These are phyloP conservation scores for Elsinoe necatrix DNA, from an alignment of 2,329 filamentous ascomycete species.

Conservation along the genomic window DNA sequence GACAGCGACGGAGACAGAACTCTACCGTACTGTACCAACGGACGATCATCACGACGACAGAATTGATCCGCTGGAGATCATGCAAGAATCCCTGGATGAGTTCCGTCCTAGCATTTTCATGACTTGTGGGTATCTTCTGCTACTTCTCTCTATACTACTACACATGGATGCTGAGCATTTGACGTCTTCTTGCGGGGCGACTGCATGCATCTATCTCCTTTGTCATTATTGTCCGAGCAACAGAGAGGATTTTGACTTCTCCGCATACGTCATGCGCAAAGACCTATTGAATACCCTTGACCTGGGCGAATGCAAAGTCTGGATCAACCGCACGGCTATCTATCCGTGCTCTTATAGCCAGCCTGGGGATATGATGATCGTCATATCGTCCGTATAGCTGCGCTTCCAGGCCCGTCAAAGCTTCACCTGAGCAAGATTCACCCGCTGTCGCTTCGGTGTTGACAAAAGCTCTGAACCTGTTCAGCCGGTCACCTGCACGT, in stretches of 20 bases:
- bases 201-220: background rate
- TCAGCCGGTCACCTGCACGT: background rate
- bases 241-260: slow-evolving; percentile 11
- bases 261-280: slow-evolving; percentile 7
- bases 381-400: background rate
- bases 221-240: slow-evolving; percentile 13
- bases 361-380: background rate
- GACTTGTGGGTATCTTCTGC: background rate
- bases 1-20: background rate
- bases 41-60: slow-evolving; percentile 12
- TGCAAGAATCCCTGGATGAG: background rate
- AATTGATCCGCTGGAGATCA: slow-evolving; percentile 7
- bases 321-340: background rate
- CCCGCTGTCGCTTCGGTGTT: background rate
- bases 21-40: background rate
- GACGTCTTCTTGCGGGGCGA: background rate
- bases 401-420: background rate
- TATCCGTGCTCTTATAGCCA: background rate
- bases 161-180: background rate
- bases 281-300: background rate
- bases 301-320: background rate
- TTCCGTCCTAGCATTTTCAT: background rate
- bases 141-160: background rate
- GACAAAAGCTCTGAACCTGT: background rate
- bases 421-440: background rate